Base-by-base conservation (phyloP, 441 rosid genomes). In the Gossypium trilobum region DNA sequence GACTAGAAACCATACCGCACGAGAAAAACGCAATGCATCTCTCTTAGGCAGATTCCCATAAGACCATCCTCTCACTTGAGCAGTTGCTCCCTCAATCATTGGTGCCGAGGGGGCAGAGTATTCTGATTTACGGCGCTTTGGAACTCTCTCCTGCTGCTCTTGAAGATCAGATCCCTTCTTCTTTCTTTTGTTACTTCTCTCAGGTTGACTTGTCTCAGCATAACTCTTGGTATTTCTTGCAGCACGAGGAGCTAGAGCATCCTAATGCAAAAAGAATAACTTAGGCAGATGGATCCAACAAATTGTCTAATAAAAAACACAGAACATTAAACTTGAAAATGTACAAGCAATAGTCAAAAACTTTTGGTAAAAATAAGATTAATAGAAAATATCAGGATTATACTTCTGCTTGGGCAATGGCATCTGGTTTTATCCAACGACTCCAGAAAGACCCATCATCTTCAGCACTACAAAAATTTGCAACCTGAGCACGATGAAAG, bases 341-440 rank as follows among this genome's bases (percentile, higher is more conserved):
- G 25, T 27, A 46, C 8, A 60, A 44, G 68, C 29, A 10, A 48
- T 6, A 29, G 31, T 60, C 27, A 27, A 60, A 75, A 68, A 60
- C 22, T 52, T 23, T 73, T 70, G 19, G 25, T 46, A 64, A 59
- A 71, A 11, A 20, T 74, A 42, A 70, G 73, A 73, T 57, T 46
- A 62, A 74, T 71, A 59, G 60, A 72, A 46, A 17, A 74, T 27
- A 25, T 51, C 48, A 9, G 55, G 19, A 52, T 54, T 86, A 78
- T 90, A 93, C 99, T 79, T 95, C 98, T 23, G 99, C 98, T 60
- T 84, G 87, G 51, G 88, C 84, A 22, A 95, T 77, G 19, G 97
- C 92, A 3, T 95, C 99, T 59, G 99, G 99, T 84, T 93, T 93
- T 83, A 95, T 95, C 99, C 98, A 95, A 46, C 99, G 97, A 86